Percentiles rank a stretch among this genome's conserved stretches.
Evolutionary conservation across 2,329 filamentous ascomycete genomes (phyloP).

Genomic region (Rugonectria rugulosa): DNA sequence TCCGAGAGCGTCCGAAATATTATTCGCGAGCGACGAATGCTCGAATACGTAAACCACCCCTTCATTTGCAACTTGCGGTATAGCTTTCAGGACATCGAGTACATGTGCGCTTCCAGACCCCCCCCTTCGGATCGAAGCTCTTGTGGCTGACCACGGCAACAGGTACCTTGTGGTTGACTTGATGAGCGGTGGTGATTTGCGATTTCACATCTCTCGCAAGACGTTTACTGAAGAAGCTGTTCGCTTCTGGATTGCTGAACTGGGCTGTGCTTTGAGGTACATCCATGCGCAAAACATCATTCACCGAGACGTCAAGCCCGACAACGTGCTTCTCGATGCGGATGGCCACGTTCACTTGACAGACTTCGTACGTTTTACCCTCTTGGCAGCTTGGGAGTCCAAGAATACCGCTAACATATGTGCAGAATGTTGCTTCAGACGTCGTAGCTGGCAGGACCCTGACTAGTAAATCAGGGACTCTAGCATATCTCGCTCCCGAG

Average conservation of each 20-base stretch:
- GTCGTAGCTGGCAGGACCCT: constrained; percentile 82
- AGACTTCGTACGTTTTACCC: constrained; percentile 78
- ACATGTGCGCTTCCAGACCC: constrained; percentile 72
- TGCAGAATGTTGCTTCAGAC: constrained; percentile 94
- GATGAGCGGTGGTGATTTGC: constrained; percentile 96
- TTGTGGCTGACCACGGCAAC: constrained; percentile 28
- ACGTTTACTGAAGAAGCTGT: constrained; percentile 98
- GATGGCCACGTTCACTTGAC: constrained; percentile 96
- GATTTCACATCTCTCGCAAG: constrained; percentile 97
- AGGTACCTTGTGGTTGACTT: constrained; percentile 98
- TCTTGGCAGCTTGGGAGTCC: not conserved
- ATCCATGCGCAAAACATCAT: constrained; percentile 88
- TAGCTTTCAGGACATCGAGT: constrained; percentile 99
- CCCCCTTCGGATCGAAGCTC: not conserved
- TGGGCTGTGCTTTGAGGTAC: constrained; percentile 89
- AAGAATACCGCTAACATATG: constrained; percentile 33
- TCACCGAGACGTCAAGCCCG: constrained; percentile 89
- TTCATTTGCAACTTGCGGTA: constrained; percentile 99
- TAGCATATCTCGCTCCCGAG: constrained; percentile 95
- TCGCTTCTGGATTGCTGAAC: constrained; percentile 94
- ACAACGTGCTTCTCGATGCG: constrained; percentile 87
- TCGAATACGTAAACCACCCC: constrained; percentile 96
- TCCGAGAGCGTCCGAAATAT: constrained; percentile 99
- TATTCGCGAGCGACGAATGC: constrained; percentile 95
- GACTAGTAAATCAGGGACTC: constrained; percentile 94